Evolutionary conservation across 1,139 yeast species (phyloP).

Genomic region (Eremothecium cymbalariae): DNA sequence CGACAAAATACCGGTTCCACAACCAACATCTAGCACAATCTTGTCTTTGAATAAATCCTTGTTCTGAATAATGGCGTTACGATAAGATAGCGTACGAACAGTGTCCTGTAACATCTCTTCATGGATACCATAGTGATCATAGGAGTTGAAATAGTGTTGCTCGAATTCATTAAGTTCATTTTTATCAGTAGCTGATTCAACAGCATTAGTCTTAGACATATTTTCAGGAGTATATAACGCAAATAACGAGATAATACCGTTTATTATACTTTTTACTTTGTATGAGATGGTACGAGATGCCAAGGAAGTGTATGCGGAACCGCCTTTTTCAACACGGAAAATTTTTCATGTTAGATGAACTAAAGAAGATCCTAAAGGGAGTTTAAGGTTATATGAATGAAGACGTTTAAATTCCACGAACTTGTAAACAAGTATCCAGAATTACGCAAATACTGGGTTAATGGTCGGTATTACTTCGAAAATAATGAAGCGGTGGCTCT

Average conservation of each 20-base stretch:
- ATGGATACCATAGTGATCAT: constrained; percentile 96
- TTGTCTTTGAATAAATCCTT: constrained; percentile 85
- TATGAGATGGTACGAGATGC: too few species aligned
- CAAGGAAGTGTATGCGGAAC: too few species aligned
- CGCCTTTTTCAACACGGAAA: too few species aligned
- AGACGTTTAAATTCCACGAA: background rate
- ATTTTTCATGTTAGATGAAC: too few species aligned
- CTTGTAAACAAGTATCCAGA: constrained; percentile 1
- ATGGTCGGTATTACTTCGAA: background rate
- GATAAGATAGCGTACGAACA: constrained; percentile 83
- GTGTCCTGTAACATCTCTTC: constrained; percentile 98
- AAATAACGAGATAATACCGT: too few species aligned
- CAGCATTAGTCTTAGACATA: constrained; percentile 24
- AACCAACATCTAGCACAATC: constrained; percentile 95
- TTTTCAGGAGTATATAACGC: too few species aligned
- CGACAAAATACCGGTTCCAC: constrained; percentile 95
- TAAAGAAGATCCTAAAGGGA: too few species aligned
- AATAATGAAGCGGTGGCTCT: constrained; percentile 4
- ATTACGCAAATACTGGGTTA: constrained; percentile 3
- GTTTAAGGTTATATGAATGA: too few species aligned
- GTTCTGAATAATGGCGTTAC: constrained; percentile 89
- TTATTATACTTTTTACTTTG: too few species aligned
- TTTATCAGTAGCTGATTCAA: constrained; percentile 37
- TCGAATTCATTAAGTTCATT: constrained; percentile 52
- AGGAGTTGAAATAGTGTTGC: constrained; percentile 89